phyloP scores from a whole-genome alignment of 208 protist genomes.

The Porcisia hertigi region DNA sequence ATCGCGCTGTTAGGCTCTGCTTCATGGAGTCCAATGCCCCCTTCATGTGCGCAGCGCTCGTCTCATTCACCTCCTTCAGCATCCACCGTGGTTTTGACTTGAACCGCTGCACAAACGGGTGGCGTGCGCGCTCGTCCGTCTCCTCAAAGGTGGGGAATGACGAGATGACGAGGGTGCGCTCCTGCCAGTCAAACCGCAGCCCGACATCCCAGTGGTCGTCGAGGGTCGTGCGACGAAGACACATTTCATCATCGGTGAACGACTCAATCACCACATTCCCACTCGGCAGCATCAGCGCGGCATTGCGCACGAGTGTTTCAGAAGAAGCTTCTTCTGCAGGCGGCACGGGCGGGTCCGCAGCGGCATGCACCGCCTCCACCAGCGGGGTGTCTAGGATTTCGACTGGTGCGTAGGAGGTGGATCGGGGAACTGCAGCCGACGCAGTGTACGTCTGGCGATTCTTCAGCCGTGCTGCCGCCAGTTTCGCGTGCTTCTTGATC shows the following conservation, averaged over 20 bases:
- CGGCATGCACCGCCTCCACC: constrained; percentile 26
- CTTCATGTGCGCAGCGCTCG: constrained; percentile 59
- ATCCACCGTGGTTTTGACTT: constrained; percentile 59
- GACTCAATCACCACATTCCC: constrained; percentile 54
- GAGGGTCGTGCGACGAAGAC: constrained; percentile 48
- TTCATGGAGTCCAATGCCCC: constrained; percentile 70
- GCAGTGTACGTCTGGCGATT: neutral
- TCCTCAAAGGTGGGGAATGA: constrained; percentile 51
- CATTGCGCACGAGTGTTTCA: constrained; percentile 23
- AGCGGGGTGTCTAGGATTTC: constrained; percentile 29
- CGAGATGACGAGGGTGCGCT: constrained; percentile 59
- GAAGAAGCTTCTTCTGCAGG: constrained; percentile 5
- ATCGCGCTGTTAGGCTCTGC: constrained; percentile 49
- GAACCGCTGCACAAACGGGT: constrained; percentile 63
- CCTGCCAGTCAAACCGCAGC: constrained; percentile 76
- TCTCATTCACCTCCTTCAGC: constrained; percentile 73
- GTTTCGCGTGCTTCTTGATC: constrained; percentile 48
- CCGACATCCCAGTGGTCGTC: constrained; percentile 72
- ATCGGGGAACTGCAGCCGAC: neutral
- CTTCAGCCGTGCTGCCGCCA: constrained; percentile 27
- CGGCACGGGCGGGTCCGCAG: constrained; percentile 20
- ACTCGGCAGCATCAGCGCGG: constrained; percentile 49
- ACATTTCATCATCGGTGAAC: constrained; percentile 70
- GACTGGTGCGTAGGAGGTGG: constrained; percentile 2
- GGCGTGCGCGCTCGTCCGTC: constrained; percentile 22